Evolutionary conservation across 2,329 filamentous ascomycete genomes (phyloP).

Genomic region (Exophiala aquamarina): DNA sequence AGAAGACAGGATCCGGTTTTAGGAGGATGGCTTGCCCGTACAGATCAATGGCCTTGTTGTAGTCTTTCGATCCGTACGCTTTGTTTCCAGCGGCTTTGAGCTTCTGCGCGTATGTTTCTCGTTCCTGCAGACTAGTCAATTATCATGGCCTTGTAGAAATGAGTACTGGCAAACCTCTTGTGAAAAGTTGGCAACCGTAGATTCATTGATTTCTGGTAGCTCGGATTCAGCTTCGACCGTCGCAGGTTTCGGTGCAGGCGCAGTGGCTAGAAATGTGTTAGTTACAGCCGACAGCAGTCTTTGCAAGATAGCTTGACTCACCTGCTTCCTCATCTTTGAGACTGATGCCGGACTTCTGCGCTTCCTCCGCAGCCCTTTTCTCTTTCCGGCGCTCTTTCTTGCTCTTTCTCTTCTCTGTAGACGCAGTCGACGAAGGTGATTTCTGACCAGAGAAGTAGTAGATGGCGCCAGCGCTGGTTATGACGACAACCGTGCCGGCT

Average conservation of each 20-base stretch:
- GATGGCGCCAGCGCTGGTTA: slow-evolving; percentile 85
- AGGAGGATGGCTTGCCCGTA: slow-evolving; percentile 96
- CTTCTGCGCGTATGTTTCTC: slow-evolving; percentile 83
- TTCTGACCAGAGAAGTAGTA: slow-evolving; percentile 74
- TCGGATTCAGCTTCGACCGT: slow-evolving; percentile 55
- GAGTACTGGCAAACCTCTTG: slow-evolving; percentile 40
- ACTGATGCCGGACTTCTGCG: slow-evolving; percentile 41
- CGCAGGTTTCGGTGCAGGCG: slow-evolving; percentile 18
- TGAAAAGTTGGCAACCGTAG: slow-evolving; percentile 47
- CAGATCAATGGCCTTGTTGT: slow-evolving; percentile 87
- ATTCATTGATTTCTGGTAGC: slow-evolving; percentile 63
- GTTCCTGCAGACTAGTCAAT: slow-evolving; percentile 56
- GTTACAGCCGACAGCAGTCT: background rate
- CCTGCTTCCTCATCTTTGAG: slow-evolving; percentile 36
- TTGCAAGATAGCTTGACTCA: slow-evolving; percentile 19
- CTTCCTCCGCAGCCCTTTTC: slow-evolving; percentile 66
- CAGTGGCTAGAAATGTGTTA: background rate
- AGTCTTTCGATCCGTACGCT: slow-evolving; percentile 91
- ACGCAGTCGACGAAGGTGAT: slow-evolving; percentile 30
- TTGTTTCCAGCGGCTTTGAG: slow-evolving; percentile 96
- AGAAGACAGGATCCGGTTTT: slow-evolving; percentile 97
- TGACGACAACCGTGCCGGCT: slow-evolving; percentile 87
- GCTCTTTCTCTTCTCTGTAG: slow-evolving; percentile 66
- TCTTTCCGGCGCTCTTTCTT: slow-evolving; percentile 89
- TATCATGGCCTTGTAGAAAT: slow-evolving; percentile 8